Percentiles rank a stretch among this genome's conserved stretches.
These are phyloP conservation scores for Colletotrichum melonis DNA, from an alignment of 2,329 filamentous ascomycete genomes.

Conservation along the genomic window DNA sequence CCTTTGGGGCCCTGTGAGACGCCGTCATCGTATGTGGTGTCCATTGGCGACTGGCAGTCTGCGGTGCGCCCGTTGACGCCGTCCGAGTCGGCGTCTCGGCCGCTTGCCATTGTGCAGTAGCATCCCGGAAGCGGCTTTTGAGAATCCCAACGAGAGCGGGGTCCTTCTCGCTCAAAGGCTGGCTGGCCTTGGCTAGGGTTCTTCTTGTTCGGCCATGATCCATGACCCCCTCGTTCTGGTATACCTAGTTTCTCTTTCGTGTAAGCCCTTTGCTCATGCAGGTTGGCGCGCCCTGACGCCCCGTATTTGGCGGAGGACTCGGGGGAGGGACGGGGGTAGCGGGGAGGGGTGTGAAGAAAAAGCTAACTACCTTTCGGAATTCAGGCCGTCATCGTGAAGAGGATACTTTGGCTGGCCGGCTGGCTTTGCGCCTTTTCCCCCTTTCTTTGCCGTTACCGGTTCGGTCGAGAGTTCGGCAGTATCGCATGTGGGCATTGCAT, in stretches of 20 bases:
- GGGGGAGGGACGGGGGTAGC: neutral
- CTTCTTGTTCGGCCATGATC: neutral
- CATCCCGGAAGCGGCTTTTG: slow-evolving; percentile 32
- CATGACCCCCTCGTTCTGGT: no score
- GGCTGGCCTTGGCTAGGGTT: neutral
- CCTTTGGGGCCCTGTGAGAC: slow-evolving; percentile 10
- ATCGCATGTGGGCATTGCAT: slow-evolving; percentile 29
- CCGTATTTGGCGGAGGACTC: slow-evolving; percentile 7
- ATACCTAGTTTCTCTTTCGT: neutral
- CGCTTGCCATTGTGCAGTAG: slow-evolving; percentile 9
- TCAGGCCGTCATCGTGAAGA: slow-evolving; percentile 27
- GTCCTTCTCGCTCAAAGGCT: neutral
- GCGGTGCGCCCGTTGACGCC: slow-evolving; percentile 31
- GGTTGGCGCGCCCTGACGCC: slow-evolving; percentile 30
- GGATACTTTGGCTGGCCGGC: neutral
- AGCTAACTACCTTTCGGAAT: neutral
- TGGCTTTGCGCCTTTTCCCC: neutral
- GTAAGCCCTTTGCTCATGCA: slow-evolving; percentile 12
- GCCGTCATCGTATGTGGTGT: slow-evolving; percentile 26
- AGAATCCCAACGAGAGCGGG: slow-evolving; percentile 8
- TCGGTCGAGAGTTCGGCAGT: slow-evolving; percentile 23
- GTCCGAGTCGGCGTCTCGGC: slow-evolving; percentile 20
- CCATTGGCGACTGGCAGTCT: slow-evolving; percentile 13
- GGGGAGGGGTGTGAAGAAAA: slow-evolving; percentile 9
- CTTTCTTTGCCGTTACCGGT: slow-evolving; percentile 19